phyloP scores from a whole-genome alignment of 768 basidiomycete genomes.

The Auriscalpium microsporum region DNA sequence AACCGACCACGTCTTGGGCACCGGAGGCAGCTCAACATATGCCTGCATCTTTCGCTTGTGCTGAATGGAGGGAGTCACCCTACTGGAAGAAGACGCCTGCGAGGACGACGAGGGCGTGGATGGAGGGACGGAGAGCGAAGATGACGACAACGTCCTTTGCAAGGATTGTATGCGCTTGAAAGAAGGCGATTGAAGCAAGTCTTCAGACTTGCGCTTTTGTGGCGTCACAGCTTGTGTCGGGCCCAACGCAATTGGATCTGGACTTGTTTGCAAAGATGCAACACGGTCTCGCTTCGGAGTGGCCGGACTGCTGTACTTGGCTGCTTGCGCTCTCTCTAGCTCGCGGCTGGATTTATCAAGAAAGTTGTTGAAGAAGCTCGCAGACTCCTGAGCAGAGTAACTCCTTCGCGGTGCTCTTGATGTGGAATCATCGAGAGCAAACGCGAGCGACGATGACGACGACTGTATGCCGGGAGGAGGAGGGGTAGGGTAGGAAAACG shows the following conservation, averaged over 20 bases:
- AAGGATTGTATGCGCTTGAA: slow-evolving; percentile 45
- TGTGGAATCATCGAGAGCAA: slow-evolving; percentile 50
- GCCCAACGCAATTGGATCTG: slow-evolving; percentile 21
- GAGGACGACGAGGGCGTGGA: slow-evolving; percentile 12
- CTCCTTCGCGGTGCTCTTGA: slow-evolving; percentile 21
- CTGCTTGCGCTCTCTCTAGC: slow-evolving; percentile 22
- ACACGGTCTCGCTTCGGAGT: slow-evolving; percentile 21
- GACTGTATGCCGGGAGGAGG: slow-evolving; percentile 52
- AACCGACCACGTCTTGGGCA: slow-evolving; percentile 16
- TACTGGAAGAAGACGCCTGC: slow-evolving; percentile 4
- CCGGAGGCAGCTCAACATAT: slow-evolving; percentile 23
- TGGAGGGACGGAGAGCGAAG: slow-evolving; percentile 4
- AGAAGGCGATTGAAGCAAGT: slow-evolving; percentile 52
- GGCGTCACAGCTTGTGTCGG: slow-evolving; percentile 39
- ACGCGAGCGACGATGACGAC: slow-evolving; percentile 70
- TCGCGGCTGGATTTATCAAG: slow-evolving; percentile 47
- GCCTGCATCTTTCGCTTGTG: slow-evolving; percentile 18
- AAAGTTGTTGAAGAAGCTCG: slow-evolving; percentile 59
- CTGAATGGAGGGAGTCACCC: slow-evolving; percentile 7
- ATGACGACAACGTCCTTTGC: slow-evolving; percentile 13
- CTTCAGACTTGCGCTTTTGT: slow-evolving; percentile 60
- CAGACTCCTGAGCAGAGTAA: slow-evolving; percentile 50
- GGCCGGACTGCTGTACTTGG: slow-evolving; percentile 17
- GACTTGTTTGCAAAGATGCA: slow-evolving; percentile 18
- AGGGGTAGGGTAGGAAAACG: slow-evolving; percentile 61